Evolutionary conservation across 2,329 filamentous ascomycete species (phyloP), one percentile per base, ranked within the genome.

Genomic region (Trichoderma sp.): DNA sequence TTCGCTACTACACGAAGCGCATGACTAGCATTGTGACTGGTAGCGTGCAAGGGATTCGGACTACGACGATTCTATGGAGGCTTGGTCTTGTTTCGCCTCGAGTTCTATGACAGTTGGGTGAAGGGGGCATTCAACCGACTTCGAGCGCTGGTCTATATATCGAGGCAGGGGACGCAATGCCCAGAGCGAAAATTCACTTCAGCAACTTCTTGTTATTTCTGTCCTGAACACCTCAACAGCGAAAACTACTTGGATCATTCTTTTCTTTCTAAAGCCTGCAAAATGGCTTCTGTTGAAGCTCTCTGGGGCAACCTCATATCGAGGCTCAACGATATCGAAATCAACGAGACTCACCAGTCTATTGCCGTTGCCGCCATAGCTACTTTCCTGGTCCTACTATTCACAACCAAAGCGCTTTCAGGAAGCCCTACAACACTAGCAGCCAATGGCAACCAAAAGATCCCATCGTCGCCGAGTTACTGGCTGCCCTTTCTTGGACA

Each of bases 401-500:
- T 77, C 43, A 74, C 76, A 24, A 76, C 76, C 2, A 73, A 73
- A 60, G 66, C 74, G 29, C 68, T 77, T 11, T 59, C 69, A 5
- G 69, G 66, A 55, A 63, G 40, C 35, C 40, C 61, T 47, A 24
- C 33, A 59, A 61, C 52, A 6, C 14, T 33, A 14, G 43, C 47
- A 5, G 43, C 57, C 37, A 69, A 35, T 33, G 68, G 60, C 3
- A 65, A 61, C n/a, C 52, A 69, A 53, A 68, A 62, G 4, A 37
- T 64, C 11, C 69, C 66, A 71, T 72, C 2, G 72, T 72, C 29
- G 57, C 63, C 27, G 59, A 74, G 29, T 3, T 80, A 77, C 62
- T 81, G 78, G 77, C 59, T 81, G 1, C 80, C 80, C 0, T 74
- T 77, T 16, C 49, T 82, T 5, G 79, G 79, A 16, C 80, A 82